These are phyloP conservation scores for Scedosporium apiospermum DNA, from an alignment of 2,329 filamentous ascomycete genomes.

Conservation along the genomic window DNA sequence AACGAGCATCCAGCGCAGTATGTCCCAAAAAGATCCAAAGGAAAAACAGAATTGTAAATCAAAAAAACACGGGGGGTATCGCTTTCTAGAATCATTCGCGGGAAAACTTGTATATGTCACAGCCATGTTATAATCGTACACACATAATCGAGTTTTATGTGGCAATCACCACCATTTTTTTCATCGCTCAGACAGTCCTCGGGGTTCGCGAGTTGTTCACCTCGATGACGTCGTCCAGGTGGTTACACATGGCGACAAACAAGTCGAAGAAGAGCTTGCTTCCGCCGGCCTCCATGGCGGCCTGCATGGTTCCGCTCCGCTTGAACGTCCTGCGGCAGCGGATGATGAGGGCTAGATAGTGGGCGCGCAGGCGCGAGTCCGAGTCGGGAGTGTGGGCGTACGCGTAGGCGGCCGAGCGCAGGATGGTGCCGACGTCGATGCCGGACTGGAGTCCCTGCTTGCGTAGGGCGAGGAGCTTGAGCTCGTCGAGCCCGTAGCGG, in stretches of 20 bases:
- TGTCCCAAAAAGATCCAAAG: constrained; percentile 2
- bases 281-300: constrained; percentile 83
- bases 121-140: neutral
- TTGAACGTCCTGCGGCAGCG: constrained; percentile 82
- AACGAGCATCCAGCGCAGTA: constrained; percentile 5
- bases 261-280: constrained; percentile 82
- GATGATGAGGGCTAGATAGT: constrained; percentile 89
- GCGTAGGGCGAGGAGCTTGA: constrained; percentile 74
- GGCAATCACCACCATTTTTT: neutral
- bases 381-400: constrained; percentile 83
- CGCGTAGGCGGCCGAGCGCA: constrained; percentile 79
- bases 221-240: constrained; percentile 58
- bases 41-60: neutral
- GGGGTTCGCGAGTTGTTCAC: constrained; percentile 1
- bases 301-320: constrained; percentile 88
- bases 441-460: constrained; percentile 86
- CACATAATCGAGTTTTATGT: neutral
- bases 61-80: neutral
- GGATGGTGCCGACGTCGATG: constrained; percentile 75
- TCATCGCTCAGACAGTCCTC: constrained; percentile 1
- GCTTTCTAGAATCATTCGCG: neutral
- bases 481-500: constrained; percentile 71
- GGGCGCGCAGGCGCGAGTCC: constrained; percentile 82
- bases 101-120: neutral
- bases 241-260: constrained; percentile 87